Evolutionary conservation across 1,139 yeast species (phyloP).

Genomic region (Taphrina deformans): DNA sequence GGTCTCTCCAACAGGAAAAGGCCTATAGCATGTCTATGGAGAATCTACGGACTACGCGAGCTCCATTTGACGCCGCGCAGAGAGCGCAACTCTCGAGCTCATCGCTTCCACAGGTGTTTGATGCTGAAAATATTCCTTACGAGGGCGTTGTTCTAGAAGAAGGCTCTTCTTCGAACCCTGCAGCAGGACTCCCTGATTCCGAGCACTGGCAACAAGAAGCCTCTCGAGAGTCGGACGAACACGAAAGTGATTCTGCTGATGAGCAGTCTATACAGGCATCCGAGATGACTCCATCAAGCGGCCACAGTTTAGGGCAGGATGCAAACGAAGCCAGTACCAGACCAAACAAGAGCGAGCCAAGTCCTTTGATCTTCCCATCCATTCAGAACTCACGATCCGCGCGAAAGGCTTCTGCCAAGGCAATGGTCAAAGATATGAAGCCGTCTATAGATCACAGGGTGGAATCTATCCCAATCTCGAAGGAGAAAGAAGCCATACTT

Average conservation of each 20-base stretch:
- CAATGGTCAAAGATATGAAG: slow-evolving; percentile 6
- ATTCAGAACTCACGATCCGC: slow-evolving; percentile 6
- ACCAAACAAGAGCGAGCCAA: neutral
- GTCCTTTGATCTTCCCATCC: neutral
- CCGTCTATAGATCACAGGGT: slow-evolving; percentile 15
- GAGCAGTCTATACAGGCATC: neutral
- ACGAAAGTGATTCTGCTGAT: neutral
- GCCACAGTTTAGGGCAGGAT: neutral
- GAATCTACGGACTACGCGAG: neutral
- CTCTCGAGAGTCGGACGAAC: neutral
- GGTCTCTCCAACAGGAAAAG: neutral
- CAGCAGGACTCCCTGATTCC: neutral
- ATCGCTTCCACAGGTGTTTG: neutral
- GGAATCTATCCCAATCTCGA: slow-evolving; percentile 39
- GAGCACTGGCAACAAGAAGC: neutral
- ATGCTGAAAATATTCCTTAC: neutral
- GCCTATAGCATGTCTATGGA: slow-evolving; percentile 10
- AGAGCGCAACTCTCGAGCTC: neutral
- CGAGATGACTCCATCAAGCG: neutral
- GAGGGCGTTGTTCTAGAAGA: neutral
- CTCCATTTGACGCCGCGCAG: neutral
- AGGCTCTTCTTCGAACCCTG: neutral
- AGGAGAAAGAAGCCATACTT: slow-evolving; percentile 45
- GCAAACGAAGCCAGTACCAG: neutral
- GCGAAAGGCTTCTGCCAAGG: slow-evolving; percentile 24